These are phyloP conservation scores for Hibiscus trionum DNA, from an alignment of 345 rosid genomes.

Conservation along the genomic window DNA sequence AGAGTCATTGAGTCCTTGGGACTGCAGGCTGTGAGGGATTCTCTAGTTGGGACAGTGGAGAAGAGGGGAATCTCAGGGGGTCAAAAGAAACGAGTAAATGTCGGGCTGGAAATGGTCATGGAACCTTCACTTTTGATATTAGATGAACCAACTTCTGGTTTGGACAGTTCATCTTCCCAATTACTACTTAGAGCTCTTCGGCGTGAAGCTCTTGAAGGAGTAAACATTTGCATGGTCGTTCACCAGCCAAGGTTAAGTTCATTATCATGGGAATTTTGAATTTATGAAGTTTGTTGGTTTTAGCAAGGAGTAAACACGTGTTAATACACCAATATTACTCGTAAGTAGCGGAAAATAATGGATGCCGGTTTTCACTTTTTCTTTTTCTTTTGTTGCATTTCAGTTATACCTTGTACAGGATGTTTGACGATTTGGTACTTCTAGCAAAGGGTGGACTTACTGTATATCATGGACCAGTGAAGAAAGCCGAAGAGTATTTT, in stretches of 20 bases:
- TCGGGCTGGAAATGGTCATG: slow-evolving; percentile 99
- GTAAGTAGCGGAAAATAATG: not conserved
- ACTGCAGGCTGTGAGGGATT: slow-evolving; percentile 74
- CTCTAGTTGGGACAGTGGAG: slow-evolving; percentile 93
- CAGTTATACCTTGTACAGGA: slow-evolving; percentile 81
- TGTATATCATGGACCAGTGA: slow-evolving; percentile 90
- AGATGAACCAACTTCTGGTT: slow-evolving; percentile 97
- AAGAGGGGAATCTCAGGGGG: slow-evolving; percentile 99
- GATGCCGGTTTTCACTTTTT: not conserved
- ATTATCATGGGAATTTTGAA: not conserved
- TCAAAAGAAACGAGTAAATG: slow-evolving; percentile 96
- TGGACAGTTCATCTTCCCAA: slow-evolving; percentile 97
- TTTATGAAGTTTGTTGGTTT: not conserved
- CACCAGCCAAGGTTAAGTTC: slow-evolving; percentile 83
- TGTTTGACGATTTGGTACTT: slow-evolving; percentile 97
- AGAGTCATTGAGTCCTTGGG: slow-evolving; percentile 89
- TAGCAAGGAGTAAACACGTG: not conserved
- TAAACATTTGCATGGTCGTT: slow-evolving; percentile 88
- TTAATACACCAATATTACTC: not conserved
- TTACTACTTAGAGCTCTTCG: slow-evolving; percentile 89
- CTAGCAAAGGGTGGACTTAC: slow-evolving; percentile 92
- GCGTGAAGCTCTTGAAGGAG: slow-evolving; percentile 99
- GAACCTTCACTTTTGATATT: slow-evolving; percentile 97
- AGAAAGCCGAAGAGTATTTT: slow-evolving; percentile 90
- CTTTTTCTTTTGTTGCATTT: slow-evolving; percentile 8